phyloP scores from a whole-genome alignment of 805 yeast genomes.

The Hanseniaspora pseudoguilliermondii region DNA sequence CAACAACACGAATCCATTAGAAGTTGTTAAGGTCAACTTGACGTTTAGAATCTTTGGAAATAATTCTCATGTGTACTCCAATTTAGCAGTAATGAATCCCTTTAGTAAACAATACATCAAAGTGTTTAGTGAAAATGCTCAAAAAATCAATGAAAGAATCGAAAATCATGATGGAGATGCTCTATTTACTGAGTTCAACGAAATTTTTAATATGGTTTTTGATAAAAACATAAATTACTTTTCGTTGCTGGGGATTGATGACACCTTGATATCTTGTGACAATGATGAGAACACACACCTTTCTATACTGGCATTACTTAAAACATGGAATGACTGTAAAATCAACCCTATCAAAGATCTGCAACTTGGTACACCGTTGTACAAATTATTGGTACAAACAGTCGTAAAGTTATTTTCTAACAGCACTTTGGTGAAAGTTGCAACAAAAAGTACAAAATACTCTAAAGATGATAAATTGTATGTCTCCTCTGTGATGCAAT shows the following conservation, averaged over 20 bases:
- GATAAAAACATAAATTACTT: constrained; percentile 36
- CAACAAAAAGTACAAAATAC: constrained; percentile 46
- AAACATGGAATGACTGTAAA: constrained; percentile 75
- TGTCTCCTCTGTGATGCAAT: constrained; percentile 72
- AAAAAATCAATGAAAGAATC: constrained; percentile 74
- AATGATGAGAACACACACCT: constrained; percentile 80
- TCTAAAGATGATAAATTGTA: constrained; percentile 87
- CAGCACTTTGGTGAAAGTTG: constrained; percentile 68
- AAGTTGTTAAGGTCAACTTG: constrained; percentile 89
- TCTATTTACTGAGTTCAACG: constrained; percentile 42
- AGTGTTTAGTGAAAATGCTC: constrained; percentile 76
- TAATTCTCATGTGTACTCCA: constrained; percentile 98
- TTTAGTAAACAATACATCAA: constrained; percentile 83
- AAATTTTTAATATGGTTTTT: constrained; percentile 68
- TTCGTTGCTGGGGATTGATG: not conserved
- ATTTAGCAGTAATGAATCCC: constrained; percentile 90
- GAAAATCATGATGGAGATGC: constrained; percentile 52
- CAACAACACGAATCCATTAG: constrained; percentile 62
- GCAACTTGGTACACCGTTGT: constrained; percentile 88
- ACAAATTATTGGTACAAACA: constrained; percentile 86
- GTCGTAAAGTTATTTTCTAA: constrained; percentile 82
- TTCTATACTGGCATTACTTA: constrained; percentile 79
- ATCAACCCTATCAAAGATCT: constrained; percentile 94
- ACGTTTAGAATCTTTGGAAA: constrained; percentile 82
- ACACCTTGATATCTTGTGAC: constrained; percentile 39